These are phyloP conservation scores for Leccinum disarticulatum DNA, from an alignment of 768 basidiomycete species.

Conservation along the genomic window DNA sequence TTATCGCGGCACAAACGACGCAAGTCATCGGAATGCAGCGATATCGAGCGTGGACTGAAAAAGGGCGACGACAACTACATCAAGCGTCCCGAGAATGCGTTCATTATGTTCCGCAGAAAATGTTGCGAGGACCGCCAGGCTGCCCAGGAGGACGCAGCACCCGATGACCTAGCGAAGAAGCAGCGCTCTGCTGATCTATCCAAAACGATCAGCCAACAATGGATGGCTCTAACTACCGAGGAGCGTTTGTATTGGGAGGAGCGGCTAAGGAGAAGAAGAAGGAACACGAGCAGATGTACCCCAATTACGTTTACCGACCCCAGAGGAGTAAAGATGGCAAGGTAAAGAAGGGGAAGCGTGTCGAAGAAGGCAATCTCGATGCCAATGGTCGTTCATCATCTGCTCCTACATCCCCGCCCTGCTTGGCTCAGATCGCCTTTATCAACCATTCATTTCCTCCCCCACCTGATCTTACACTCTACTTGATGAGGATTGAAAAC, in stretches of 20 bases:
- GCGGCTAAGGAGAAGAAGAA: conserved; percentile 74
- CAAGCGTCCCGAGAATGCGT: conserved; percentile 82
- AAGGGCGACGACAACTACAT: conserved; percentile 82
- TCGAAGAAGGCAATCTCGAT: conserved; percentile 47
- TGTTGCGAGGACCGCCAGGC: conserved; percentile 72
- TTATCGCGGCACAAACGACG: too few species aligned
- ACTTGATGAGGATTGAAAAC: neutral
- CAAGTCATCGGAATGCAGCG: conserved; percentile 49
- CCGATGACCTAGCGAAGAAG: conserved; percentile 55
- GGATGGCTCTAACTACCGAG: conserved; percentile 65
- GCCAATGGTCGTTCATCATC: conserved; percentile 48
- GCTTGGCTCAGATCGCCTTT: too few species aligned
- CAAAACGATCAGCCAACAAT: conserved; percentile 80
- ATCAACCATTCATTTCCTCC: neutral
- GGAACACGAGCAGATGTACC: conserved; percentile 74
- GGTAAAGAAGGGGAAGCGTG: conserved; percentile 43
- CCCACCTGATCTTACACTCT: neutral
- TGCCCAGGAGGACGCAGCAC: conserved; percentile 45
- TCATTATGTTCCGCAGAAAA: conserved; percentile 80
- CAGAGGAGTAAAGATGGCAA: conserved; percentile 54
- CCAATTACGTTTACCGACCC: conserved; percentile 81
- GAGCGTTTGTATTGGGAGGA: conserved; percentile 76
- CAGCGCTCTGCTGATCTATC: conserved; percentile 76
- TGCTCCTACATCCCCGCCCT: conserved; percentile 64
- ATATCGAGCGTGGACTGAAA: conserved; percentile 48